A percentile compares a stretch with the other conserved stretches of the same genome.
Conservation (phyloP, 371 early-diverging fungal genomes). For the Actinomucor elegans region DNA sequence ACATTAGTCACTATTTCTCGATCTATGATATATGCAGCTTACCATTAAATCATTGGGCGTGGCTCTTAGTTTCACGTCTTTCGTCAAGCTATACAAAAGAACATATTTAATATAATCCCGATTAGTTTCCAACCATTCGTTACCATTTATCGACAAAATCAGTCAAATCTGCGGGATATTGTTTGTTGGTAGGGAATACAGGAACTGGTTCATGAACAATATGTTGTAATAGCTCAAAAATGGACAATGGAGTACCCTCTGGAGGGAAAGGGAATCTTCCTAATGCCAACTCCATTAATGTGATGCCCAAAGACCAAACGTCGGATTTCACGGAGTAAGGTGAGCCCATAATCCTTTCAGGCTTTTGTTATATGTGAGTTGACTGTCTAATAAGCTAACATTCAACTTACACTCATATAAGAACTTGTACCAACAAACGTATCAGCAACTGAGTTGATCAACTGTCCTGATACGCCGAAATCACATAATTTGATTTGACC, state of each 20-base stretch:
- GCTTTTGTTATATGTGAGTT: slow-evolving; percentile 49
- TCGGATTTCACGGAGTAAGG: slow-evolving; percentile 92
- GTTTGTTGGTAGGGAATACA: slow-evolving; percentile 63
- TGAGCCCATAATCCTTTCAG: slow-evolving; percentile 94
- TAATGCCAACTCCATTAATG: slow-evolving; percentile 89
- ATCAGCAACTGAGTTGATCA: slow-evolving; percentile 83
- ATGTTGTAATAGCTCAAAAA: slow-evolving; percentile 91
- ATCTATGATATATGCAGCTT: slow-evolving; percentile 22
- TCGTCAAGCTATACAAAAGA: slow-evolving; percentile 60
- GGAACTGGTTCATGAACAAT: slow-evolving; percentile 93
- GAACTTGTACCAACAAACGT: slow-evolving; percentile 90
- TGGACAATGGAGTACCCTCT: slow-evolving; percentile 70
- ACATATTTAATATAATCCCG: background rate
- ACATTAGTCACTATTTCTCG: slow-evolving; percentile 16
- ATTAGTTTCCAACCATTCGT: too few species aligned
- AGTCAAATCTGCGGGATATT: slow-evolving; percentile 73
- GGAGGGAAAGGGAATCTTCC: slow-evolving; percentile 91
- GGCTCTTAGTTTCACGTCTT: slow-evolving; percentile 72
- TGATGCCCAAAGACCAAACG: slow-evolving; percentile 94
- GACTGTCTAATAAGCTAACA: background rate
- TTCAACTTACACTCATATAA: slow-evolving; percentile 84
- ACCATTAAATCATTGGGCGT: slow-evolving; percentile 73
- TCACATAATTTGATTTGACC: slow-evolving; percentile 96
- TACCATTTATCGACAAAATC: slow-evolving; percentile 82
- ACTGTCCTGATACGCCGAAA: slow-evolving; percentile 83